Base-by-base conservation (phyloP, 768 basidiomycete species). In the Hortiboletus campestris region DNA sequence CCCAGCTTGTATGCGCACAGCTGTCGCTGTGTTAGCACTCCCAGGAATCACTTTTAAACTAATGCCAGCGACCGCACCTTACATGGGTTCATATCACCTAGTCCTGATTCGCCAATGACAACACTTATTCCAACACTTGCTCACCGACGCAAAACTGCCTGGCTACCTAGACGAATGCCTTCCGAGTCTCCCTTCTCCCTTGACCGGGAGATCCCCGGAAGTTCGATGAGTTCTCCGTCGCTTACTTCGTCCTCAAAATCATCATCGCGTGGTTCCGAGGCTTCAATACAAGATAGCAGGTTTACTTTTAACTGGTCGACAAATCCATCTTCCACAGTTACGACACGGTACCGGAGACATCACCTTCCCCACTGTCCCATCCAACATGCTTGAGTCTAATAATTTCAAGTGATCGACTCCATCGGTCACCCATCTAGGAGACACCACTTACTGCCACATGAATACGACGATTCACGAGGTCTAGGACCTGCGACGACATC, bases 81-180 rank as follows among this genome's bases (percentile, higher is more conserved):
- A 22, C 64, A 58, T 35, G 47, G 54, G 25, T 65, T 67, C 58
- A 20, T 51, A n/a, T 52, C 61, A 5, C 60, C 64, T 28, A 62
- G 52, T 49, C 67, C 61, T 7, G 52, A 35, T 29, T 22, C 53
- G 13, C 52, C 57, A n/a, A 61, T 54, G 25, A 36, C 49, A 7
- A 66, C 64, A 16, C 60, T 63, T 4, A 20, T 63, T 1, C 61
- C 56, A 10, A 45, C 39, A 25, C 36, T 17, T 5, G 10, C 14
- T 12, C 20, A 16, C 16, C 57, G 36, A 43, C 46, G 50, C 20
- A 70, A 72, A 55, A 48, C 62, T 22, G 61, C 64, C 17, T 60
- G 56, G 11, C 55, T 70, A 44, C 71, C 70, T 9, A 68, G 51
- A 42, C 67, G 71, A n/a, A 56, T 61, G 2, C 70, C 68, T 11